Conservation (phyloP, 352 stramenopile genomes). For the Phytophthora uliginosa region DNA sequence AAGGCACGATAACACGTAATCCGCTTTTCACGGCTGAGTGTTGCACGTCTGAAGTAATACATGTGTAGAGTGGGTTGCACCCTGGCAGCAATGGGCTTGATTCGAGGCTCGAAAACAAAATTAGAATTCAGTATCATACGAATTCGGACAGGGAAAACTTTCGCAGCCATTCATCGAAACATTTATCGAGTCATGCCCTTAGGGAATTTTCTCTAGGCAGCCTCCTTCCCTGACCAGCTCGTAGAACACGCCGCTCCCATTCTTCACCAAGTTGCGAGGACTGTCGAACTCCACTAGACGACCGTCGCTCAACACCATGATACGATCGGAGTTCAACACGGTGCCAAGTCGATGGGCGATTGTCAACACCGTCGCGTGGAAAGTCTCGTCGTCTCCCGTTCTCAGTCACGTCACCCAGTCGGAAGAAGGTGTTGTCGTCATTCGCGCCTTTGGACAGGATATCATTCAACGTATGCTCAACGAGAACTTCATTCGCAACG, state of each 20-base stretch:
- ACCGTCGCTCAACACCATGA: conserved; percentile 91
- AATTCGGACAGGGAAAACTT: too few relatives aligned
- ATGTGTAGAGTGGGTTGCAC: too few relatives aligned
- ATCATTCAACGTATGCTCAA: conserved; percentile 27
- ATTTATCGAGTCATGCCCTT: neutral
- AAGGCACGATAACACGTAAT: neutral
- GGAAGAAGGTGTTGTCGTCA: conserved; percentile 42
- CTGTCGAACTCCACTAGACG: conserved; percentile 76
- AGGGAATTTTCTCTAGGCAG: neutral
- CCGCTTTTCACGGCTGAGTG: neutral
- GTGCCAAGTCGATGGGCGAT: conserved; percentile 92
- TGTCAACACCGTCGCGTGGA: conserved; percentile 90
- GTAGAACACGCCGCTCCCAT: conserved; percentile 23
- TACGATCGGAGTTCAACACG: conserved; percentile 47
- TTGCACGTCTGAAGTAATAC: neutral
- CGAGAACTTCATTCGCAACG: conserved; percentile 41
- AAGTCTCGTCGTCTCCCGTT: conserved; percentile 73
- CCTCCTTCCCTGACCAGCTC: conserved; percentile 30
- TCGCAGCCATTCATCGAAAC: too few relatives aligned
- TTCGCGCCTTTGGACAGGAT: conserved; percentile 48
- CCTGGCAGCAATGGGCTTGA: too few relatives aligned
- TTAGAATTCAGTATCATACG: too few relatives aligned
- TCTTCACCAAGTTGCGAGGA: conserved; percentile 41
- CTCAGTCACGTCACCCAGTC: conserved; percentile 49
- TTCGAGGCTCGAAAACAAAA: too few relatives aligned